A percentile compares a stretch with the other conserved stretches of the same genome.
phyloP scores from a whole-genome alignment of 2,329 filamentous ascomycete genomes.

The Stachybotrys echinatus region DNA sequence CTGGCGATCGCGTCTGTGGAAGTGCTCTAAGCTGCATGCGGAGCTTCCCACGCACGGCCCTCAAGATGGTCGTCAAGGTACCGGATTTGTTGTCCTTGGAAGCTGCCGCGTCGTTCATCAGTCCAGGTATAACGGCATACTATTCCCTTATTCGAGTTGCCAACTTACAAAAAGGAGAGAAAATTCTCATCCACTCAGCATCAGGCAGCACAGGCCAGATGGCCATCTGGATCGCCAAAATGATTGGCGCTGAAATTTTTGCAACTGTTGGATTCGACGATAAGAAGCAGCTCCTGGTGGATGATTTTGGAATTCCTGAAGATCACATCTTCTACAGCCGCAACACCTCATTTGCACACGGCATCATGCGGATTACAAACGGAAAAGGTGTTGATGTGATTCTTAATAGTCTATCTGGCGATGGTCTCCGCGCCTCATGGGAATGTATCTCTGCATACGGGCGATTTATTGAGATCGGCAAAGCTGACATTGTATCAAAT shows the following conservation, averaged over 20 bases:
- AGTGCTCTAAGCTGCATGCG: too few species aligned
- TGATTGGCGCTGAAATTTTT: slow-evolving; percentile 17
- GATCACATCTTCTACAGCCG: slow-evolving; percentile 25
- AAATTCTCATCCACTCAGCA: slow-evolving; percentile 27
- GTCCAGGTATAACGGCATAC: slow-evolving; percentile 25
- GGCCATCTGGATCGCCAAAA: slow-evolving; percentile 20
- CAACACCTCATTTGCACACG: slow-evolving; percentile 17
- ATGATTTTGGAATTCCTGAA: slow-evolving; percentile 14
- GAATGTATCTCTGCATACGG: slow-evolving; percentile 27
- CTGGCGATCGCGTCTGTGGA: slow-evolving; percentile 1
- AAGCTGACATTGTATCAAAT: slow-evolving; percentile 17
- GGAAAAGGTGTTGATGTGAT: slow-evolving; percentile 27
- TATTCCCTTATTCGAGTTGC: slow-evolving; percentile 10
- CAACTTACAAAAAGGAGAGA: slow-evolving; percentile 23
- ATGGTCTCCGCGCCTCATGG: slow-evolving; percentile 23
- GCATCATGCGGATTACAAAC: slow-evolving; percentile 17
- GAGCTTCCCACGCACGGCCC: too few species aligned
- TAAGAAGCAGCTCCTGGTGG: slow-evolving; percentile 11
- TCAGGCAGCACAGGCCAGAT: slow-evolving; percentile 23
- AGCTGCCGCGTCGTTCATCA: slow-evolving; percentile 24
- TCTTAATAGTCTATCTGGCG: slow-evolving; percentile 24
- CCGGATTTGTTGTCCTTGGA: slow-evolving; percentile 28
- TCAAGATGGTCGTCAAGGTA: too few species aligned
- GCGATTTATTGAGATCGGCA: slow-evolving; percentile 28
- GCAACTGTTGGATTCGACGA: slow-evolving; percentile 13